phyloP scores from a whole-genome alignment of 108 stramenopile species.

The Stephanodiscus triporus region DNA sequence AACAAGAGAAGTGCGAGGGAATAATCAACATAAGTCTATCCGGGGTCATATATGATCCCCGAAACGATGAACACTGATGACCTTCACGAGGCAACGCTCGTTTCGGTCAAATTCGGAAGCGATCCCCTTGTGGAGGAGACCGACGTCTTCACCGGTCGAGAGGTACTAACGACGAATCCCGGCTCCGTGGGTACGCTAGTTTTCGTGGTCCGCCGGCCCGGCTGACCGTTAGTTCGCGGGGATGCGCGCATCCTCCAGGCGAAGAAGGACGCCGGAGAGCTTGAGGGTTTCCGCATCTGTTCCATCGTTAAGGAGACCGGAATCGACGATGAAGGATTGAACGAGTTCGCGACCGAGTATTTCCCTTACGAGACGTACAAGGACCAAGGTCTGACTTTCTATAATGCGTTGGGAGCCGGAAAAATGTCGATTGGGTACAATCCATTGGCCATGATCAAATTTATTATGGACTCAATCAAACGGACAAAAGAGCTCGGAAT shows the following conservation, averaged over 20 bases:
- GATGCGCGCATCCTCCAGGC: constrained; percentile 41
- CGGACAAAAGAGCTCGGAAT: constrained; percentile 35
- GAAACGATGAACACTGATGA: constrained; percentile 24
- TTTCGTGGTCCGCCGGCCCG: constrained; percentile 65
- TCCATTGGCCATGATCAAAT: constrained; percentile 41
- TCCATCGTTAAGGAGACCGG: constrained; percentile 82
- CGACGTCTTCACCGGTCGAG: constrained; percentile 23
- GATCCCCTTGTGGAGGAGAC: constrained; percentile 22
- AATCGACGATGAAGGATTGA: constrained; percentile 76
- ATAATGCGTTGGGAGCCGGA: constrained; percentile 64
- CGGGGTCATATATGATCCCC: constrained; percentile 14
- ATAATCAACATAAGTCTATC: too few relatives aligned
- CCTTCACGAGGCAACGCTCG: constrained; percentile 31
- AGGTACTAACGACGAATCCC: constrained; percentile 12
- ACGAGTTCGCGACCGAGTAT: constrained; percentile 63
- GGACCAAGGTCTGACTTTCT: constrained; percentile 65
- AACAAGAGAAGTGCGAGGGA: too few relatives aligned
- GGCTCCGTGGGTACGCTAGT: constrained; percentile 30
- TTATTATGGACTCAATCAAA: constrained; percentile 33
- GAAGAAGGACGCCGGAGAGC: constrained; percentile 18
- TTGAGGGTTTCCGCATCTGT: constrained; percentile 61
- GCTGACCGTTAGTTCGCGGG: constrained; percentile 37
- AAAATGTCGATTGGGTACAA: constrained; percentile 39
- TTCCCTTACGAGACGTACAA: constrained; percentile 72
- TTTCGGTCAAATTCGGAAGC: constrained; percentile 16